Evolutionary conservation across 257 asterid genomes (phyloP).

Genomic region (Vinca minor): DNA sequence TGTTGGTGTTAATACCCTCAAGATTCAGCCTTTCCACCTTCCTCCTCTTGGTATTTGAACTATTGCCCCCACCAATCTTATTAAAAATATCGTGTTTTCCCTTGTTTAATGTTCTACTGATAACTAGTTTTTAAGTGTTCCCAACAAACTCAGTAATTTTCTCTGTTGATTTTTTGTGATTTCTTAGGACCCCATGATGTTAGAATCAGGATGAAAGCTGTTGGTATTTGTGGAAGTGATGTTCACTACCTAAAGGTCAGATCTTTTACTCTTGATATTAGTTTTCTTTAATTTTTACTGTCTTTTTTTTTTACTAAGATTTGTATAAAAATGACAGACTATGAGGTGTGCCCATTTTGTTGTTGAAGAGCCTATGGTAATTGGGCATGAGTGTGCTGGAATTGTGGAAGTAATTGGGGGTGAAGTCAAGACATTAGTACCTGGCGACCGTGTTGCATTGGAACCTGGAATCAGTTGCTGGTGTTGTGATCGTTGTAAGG

Average conservation of each 20-base stretch:
- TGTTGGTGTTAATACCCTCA: conserved; percentile 67
- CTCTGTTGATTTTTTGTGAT: conserved; percentile 2
- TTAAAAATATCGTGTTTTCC: background rate
- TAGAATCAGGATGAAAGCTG: conserved; percentile 89
- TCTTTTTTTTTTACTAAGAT: no score
- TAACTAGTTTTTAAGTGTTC: background rate
- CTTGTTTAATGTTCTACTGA: background rate
- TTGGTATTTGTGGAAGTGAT: conserved; percentile 98
- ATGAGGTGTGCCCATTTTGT: conserved; percentile 27
- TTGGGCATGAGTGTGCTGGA: conserved; percentile 44
- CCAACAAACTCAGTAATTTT: background rate
- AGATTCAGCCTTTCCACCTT: conserved; percentile 86
- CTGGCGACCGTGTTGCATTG: conserved; percentile 31
- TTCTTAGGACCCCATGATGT: conserved; percentile 77
- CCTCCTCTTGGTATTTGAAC: conserved; percentile 64
- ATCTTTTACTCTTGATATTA: background rate
- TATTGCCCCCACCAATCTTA: no score
- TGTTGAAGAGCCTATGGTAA: conserved; percentile 32
- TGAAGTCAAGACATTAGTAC: conserved; percentile 20
- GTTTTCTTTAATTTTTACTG: no score
- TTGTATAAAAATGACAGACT: conserved; percentile 10
- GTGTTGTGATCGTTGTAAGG: conserved; percentile 26
- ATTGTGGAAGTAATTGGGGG: conserved; percentile 28
- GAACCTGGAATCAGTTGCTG: conserved; percentile 35
- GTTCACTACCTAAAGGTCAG: conserved; percentile 88